A percentile compares a stretch with the other conserved stretches of the same genome.
phyloP scores from a whole-genome alignment of 2,329 filamentous ascomycete species.

The Periconia digitata region DNA sequence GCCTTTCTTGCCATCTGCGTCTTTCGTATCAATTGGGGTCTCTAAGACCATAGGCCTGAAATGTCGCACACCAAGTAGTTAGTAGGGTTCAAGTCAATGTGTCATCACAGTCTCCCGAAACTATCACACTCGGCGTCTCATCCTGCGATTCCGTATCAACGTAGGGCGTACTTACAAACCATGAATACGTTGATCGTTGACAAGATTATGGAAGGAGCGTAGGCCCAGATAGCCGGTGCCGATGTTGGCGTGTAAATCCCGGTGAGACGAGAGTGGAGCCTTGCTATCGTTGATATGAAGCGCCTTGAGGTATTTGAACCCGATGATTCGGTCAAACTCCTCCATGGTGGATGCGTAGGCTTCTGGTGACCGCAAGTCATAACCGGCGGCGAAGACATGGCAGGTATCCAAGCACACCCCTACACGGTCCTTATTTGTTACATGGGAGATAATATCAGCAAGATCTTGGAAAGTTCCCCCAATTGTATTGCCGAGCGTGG shows the following conservation, averaged over 20 bases:
- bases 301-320: constrained; percentile 76
- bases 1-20: constrained; percentile 61
- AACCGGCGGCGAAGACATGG: constrained; percentile 91
- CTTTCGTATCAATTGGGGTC: constrained; percentile 82
- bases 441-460: constrained; percentile 75
- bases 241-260: constrained; percentile 94
- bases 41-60: constrained; percentile 96
- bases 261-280: constrained; percentile 76
- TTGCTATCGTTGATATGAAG: constrained; percentile 96
- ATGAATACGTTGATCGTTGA: constrained; percentile 78
- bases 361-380: constrained; percentile 78
- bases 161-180: too few species aligned
- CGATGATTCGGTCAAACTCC: constrained; percentile 76
- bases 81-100: too few species aligned
- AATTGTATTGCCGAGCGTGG: constrained; percentile 79
- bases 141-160: too few species aligned
- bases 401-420: constrained; percentile 97
- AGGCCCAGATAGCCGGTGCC: constrained; percentile 92
- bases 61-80: too few species aligned
- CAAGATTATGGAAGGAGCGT: constrained; percentile 83
- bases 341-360: constrained; percentile 73
- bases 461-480: constrained; percentile 86
- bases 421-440: constrained; percentile 80
- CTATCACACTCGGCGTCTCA: too few species aligned
- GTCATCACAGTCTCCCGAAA: too few species aligned